Conservation (phyloP, 257 asterid genomes). For the Solanum sejunctum region DNA sequence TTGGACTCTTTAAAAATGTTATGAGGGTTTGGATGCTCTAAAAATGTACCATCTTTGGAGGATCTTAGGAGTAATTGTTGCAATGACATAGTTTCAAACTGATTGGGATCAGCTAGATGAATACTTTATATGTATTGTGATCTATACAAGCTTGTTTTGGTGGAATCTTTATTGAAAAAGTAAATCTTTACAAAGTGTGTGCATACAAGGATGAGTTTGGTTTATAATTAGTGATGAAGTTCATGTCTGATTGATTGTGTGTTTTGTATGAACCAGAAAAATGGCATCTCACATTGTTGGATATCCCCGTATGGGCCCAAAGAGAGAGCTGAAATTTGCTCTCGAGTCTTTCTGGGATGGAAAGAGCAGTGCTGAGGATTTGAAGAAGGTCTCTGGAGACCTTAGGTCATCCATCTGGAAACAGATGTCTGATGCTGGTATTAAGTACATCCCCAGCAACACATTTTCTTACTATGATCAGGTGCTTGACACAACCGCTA, state of each 20-base stretch:
- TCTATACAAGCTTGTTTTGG: not conserved
- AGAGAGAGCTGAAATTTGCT: slow-evolving; percentile 50
- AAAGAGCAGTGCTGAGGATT: slow-evolving; percentile 42
- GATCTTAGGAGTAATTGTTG: not conserved
- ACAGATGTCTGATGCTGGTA: slow-evolving; percentile 45
- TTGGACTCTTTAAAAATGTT: not conserved
- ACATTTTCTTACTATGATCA: slow-evolving; percentile 44
- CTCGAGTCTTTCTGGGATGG: slow-evolving; percentile 54
- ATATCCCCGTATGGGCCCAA: slow-evolving; percentile 54
- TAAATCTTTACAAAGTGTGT: not conserved
- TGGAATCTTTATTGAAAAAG: not conserved
- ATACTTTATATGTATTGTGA: not conserved
- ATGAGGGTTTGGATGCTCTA: not conserved
- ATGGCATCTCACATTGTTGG: slow-evolving; percentile 60
- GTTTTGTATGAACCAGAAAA: slow-evolving; percentile 11
- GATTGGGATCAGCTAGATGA: not conserved
- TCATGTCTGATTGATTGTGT: not conserved
- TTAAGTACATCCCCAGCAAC: slow-evolving; percentile 50
- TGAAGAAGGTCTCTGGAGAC: slow-evolving; percentile 35
- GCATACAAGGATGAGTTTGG: not conserved
- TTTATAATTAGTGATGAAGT: not conserved
- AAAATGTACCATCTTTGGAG: not conserved
- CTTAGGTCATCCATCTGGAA: slow-evolving; percentile 52
- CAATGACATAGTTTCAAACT: not conserved
- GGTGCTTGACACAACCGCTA: slow-evolving; percentile 39